These are phyloP conservation scores for Fabrea salina DNA, from an alignment of 169 alveolate species.

Conservation along the genomic window DNA sequence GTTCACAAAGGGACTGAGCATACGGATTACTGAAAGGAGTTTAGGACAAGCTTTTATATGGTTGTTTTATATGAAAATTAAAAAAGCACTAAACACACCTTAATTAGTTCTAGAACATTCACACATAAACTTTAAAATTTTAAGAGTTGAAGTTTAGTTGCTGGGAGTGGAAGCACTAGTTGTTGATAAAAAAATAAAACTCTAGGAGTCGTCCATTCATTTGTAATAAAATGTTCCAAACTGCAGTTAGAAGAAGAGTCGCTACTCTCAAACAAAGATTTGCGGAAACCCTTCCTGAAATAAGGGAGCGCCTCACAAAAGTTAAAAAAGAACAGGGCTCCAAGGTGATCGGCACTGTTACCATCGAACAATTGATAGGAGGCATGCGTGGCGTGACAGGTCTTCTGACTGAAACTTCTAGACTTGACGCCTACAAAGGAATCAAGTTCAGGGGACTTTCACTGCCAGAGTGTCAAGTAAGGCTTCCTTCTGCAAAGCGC, in stretches of 20 bases:
- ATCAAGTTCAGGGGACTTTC: constrained; percentile 86
- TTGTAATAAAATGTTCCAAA: constrained; percentile 11
- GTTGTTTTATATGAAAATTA: constrained; percentile 2
- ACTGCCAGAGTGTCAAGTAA: constrained; percentile 78
- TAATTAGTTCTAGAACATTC: too few species aligned
- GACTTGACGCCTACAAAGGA: constrained; percentile 89
- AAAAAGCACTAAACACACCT: not conserved
- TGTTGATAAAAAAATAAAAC: too few species aligned
- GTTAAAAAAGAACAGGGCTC: constrained; percentile 10
- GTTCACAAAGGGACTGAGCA: not conserved
- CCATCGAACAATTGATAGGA: constrained; percentile 19
- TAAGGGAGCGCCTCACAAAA: not conserved
- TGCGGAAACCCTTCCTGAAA: constrained; percentile 6
- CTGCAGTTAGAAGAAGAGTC: not conserved
- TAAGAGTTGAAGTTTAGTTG: too few species aligned
- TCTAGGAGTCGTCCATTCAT: too few species aligned
- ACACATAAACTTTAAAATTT: too few species aligned
- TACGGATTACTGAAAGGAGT: not conserved
- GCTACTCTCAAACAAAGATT: not conserved
- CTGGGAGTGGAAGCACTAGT: too few species aligned
- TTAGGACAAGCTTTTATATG: not conserved
- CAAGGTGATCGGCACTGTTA: not conserved
- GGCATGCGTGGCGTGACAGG: constrained; percentile 95
- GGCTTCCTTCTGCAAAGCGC: constrained; percentile 77
- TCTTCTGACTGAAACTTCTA: constrained; percentile 91